Evolutionary conservation across 345 rosid species (phyloP).

Genomic region (Crucihimalaya himalaica): DNA sequence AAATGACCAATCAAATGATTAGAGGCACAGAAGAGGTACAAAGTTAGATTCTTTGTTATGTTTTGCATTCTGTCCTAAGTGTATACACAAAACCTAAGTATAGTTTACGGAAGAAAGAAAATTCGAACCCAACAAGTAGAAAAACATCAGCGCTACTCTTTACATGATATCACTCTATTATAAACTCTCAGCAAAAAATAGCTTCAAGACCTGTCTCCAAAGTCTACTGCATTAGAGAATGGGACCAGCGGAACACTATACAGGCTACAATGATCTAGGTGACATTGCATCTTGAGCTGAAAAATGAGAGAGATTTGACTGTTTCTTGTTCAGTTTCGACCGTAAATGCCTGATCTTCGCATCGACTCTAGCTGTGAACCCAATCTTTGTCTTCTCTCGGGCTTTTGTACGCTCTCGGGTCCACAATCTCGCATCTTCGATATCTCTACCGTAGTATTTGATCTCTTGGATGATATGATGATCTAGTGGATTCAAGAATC

Average conservation of each 20-base stretch:
- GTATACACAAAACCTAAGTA: conserved; percentile 38
- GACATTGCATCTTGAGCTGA: conserved; percentile 43
- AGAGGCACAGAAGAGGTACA: conserved; percentile 21
- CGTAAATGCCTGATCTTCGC: conserved; percentile 80
- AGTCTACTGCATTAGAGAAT: conserved; percentile 18
- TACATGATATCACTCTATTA: conserved; percentile 38
- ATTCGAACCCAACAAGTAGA: background rate
- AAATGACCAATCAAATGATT: conserved; percentile 1
- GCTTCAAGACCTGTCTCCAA: conserved; percentile 39
- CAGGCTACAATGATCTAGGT: conserved; percentile 42
- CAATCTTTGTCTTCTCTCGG: conserved; percentile 87
- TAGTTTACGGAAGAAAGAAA: conserved; percentile 22
- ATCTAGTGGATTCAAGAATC: conserved; percentile 80
- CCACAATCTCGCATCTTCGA: conserved; percentile 82
- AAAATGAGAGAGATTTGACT: conserved; percentile 42
- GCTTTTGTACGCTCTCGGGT: conserved; percentile 88
- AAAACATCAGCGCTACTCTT: conserved; percentile 36
- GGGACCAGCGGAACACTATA: conserved; percentile 20
- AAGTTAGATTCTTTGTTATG: conserved; percentile 22
- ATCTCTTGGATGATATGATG: conserved; percentile 97
- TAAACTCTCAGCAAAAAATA: conserved; percentile 45
- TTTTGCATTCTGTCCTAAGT: conserved; percentile 33
- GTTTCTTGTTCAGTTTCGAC: conserved; percentile 71
- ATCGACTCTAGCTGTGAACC: conserved; percentile 91
- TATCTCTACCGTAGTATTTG: conserved; percentile 76